Percentiles rank a stretch among this genome's conserved stretches.
Conservation (phyloP, 345 rosid species). For the Camelina hispida region DNA sequence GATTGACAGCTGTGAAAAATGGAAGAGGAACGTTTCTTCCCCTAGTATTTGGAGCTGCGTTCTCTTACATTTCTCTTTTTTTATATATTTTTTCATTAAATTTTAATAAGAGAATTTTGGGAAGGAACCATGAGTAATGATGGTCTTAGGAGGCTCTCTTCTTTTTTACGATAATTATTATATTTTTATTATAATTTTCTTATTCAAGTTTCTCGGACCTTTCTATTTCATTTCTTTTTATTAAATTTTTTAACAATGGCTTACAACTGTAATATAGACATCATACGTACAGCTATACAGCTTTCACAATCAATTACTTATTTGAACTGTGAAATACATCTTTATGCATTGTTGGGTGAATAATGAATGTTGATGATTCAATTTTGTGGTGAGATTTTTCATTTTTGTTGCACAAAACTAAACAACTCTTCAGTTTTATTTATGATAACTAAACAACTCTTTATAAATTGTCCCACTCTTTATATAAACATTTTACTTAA, state of each 20-base stretch:
- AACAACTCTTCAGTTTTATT: neutral
- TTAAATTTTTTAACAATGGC: constrained; percentile 24
- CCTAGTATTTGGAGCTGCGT: too few relatives aligned
- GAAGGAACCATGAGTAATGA: too few relatives aligned
- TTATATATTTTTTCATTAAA: too few relatives aligned
- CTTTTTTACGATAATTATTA: constrained; percentile 6
- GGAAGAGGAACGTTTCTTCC: too few relatives aligned
- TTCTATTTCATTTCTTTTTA: neutral
- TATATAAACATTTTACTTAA: neutral
- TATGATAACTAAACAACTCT: neutral
- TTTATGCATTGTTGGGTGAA: constrained; percentile 7
- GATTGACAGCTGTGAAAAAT: too few relatives aligned
- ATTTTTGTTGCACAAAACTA: neutral
- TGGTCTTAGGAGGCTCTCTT: constrained; percentile 25
- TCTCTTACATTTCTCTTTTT: too few relatives aligned
- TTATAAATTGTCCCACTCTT: neutral
- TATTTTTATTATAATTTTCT: neutral
- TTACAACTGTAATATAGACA: constrained; percentile 42
- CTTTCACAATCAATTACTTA: constrained; percentile 31
- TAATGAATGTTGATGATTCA: neutral
- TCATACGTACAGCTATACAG: constrained; percentile 36
- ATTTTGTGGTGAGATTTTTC: constrained; percentile 4
- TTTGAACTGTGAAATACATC: constrained; percentile 6
- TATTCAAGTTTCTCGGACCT: constrained; percentile 36
- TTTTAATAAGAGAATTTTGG: too few relatives aligned